Evolutionary conservation across 495 filamentous ascomycete genomes (phyloP).

Genomic region (Penicillium subrubescens): DNA sequence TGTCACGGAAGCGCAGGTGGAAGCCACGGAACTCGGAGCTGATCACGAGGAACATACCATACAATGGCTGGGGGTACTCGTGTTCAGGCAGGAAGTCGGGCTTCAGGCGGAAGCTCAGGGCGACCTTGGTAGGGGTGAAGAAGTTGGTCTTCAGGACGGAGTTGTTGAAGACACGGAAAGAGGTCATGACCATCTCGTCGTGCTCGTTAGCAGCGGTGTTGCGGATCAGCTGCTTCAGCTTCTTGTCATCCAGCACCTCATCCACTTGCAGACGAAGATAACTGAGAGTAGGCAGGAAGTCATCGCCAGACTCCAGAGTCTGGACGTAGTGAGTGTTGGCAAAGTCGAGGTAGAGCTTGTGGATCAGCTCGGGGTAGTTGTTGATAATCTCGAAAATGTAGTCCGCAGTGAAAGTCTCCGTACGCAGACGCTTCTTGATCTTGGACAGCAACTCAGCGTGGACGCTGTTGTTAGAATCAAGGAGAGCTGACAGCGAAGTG

Average conservation of each 20-base stretch:
- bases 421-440: conserved; percentile 92
- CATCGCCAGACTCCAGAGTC: conserved; percentile 72
- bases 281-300: conserved; percentile 79
- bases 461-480: conserved; percentile 77
- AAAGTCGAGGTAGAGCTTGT: conserved; percentile 87
- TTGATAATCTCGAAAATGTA: conserved; percentile 97
- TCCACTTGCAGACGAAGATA: conserved; percentile 73
- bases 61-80: conserved; percentile 92
- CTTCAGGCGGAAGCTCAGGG: conserved; percentile 92
- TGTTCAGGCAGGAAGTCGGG: conserved; percentile 84
- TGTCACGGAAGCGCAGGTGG: conserved; percentile 96
- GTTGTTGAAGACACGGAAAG: conserved; percentile 94
- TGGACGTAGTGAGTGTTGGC: conserved; percentile 89
- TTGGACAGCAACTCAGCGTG: conserved; percentile 92
- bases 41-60: conserved; percentile 98
- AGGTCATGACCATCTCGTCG: conserved; percentile 95
- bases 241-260: conserved; percentile 73
- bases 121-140: conserved; percentile 98
- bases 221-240: conserved; percentile 79
- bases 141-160: conserved; percentile 96
- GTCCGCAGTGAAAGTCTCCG: conserved; percentile 95
- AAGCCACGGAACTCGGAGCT: conserved; percentile 96
- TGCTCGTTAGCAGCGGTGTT: conserved; percentile 87
- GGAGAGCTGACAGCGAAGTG: conserved; percentile 75
- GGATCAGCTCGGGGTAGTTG: conserved; percentile 84